Conservation (phyloP, 1,284 basidiomycete genomes). For the Papiliotrema fonsecae region DNA sequence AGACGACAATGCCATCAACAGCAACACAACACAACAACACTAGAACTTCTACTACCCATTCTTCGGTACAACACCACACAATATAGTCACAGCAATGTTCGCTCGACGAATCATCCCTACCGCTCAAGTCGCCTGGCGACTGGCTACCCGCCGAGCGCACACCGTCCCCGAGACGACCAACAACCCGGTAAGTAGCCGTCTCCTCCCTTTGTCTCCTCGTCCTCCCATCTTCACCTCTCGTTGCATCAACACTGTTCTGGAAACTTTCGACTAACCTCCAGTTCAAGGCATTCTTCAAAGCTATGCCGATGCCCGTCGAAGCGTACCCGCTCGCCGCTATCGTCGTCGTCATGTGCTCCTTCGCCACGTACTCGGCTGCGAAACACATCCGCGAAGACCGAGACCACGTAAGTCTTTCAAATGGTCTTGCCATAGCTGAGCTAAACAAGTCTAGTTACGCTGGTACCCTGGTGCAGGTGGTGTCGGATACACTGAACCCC, state of each 20-base stretch:
- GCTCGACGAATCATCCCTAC: not conserved
- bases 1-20: not conserved
- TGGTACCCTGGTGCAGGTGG: conserved; percentile 4
- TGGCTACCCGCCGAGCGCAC: not conserved
- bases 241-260: too few species aligned
- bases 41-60: not conserved
- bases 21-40: not conserved
- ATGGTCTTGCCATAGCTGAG: not conserved
- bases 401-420: conserved; percentile 12
- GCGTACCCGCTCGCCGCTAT: conserved; percentile 22
- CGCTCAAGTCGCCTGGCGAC: not conserved
- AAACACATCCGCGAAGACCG: conserved; percentile 18
- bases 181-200: not conserved
- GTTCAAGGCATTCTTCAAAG: conserved; percentile 14
- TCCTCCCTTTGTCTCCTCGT: not conserved
- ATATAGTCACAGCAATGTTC: not conserved
- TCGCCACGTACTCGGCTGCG: conserved; percentile 10
- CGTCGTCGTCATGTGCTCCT: conserved; percentile 18
- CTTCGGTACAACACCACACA: not conserved
- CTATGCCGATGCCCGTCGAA: conserved; percentile 16
- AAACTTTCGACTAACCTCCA: not conserved
- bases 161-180: not conserved
- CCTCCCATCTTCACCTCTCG: too few species aligned
- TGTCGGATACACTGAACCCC: conserved; percentile 4
- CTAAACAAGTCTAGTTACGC: conserved; percentile 1